These are phyloP conservation scores for Aureobasidium sp. DNA, from an alignment of 2,329 filamentous ascomycete species.

Conservation along the genomic window DNA sequence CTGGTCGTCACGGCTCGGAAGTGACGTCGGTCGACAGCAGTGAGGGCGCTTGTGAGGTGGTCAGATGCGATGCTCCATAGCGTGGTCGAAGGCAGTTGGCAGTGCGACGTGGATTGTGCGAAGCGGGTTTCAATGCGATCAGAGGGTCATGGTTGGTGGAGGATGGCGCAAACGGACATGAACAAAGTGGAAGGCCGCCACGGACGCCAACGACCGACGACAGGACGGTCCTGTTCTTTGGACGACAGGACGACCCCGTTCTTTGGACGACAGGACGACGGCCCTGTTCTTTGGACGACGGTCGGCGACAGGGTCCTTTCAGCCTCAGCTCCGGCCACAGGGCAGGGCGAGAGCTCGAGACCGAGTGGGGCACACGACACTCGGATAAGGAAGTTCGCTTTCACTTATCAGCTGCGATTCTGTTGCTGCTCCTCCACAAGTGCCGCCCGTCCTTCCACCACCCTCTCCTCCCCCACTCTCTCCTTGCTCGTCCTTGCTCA, in stretches of 20 bases:
- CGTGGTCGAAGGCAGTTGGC: not conserved
- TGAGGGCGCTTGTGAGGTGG: not conserved
- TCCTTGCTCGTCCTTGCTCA: not conserved
- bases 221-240: not conserved
- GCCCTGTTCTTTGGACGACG: not conserved
- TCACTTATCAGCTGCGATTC: not conserved
- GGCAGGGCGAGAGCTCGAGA: not conserved
- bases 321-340: not conserved
- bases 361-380: conserved; percentile 10
- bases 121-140: not conserved
- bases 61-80: not conserved
- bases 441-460: no score
- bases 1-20: not conserved
- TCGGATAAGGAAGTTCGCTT: not conserved
- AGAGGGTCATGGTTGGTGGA: not conserved
- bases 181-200: conserved; percentile 1
- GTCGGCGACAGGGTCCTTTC: not conserved
- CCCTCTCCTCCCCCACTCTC: not conserved
- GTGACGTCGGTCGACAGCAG: not conserved
- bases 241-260: not conserved
- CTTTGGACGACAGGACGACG: not conserved
- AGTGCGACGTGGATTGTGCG: not conserved
- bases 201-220: no score
- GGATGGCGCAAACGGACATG: not conserved
- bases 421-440: no score